Conservation (phyloP, 371 early-diverging fungal genomes). For the Chytridiales sp. region DNA sequence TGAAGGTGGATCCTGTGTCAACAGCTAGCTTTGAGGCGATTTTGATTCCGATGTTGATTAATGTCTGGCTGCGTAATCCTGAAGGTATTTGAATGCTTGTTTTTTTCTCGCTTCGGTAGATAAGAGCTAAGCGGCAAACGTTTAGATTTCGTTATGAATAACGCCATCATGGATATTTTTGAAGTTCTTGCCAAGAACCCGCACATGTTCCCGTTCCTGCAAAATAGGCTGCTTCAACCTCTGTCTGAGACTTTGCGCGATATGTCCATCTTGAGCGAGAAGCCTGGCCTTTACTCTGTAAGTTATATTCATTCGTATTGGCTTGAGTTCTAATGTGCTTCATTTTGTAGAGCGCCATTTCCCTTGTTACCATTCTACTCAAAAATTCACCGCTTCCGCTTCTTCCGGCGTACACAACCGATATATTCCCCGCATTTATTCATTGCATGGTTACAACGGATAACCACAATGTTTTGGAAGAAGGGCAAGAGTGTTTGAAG, state of each 20-base stretch:
- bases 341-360: slow-evolving; percentile 64
- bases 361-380: slow-evolving; percentile 70
- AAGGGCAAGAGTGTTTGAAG: slow-evolving; percentile 52
- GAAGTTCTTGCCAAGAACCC: slow-evolving; percentile 71
- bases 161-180: slow-evolving; percentile 76
- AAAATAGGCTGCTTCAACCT: slow-evolving; percentile 68
- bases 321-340: background rate
- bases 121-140: background rate
- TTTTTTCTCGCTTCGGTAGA: too few relatives aligned
- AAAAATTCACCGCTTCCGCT: slow-evolving; percentile 69
- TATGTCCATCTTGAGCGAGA: slow-evolving; percentile 33
- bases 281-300: slow-evolving; percentile 58
- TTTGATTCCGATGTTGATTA: slow-evolving; percentile 71
- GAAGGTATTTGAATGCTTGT: slow-evolving; percentile 44
- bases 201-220: slow-evolving; percentile 60
- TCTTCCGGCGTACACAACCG: slow-evolving; percentile 68
- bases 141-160: slow-evolving; percentile 62
- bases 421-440: slow-evolving; percentile 83
- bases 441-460: slow-evolving; percentile 62
- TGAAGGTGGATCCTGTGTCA: slow-evolving; percentile 70
- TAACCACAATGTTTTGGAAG: slow-evolving; percentile 58
- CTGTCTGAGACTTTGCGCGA: slow-evolving; percentile 60
- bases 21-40: slow-evolving; percentile 71
- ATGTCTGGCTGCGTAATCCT: slow-evolving; percentile 74
- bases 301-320: slow-evolving; percentile 16